Evolutionary conservation across 1,284 basidiomycete genomes (phyloP).

Genomic region (Agaricales sp.): DNA sequence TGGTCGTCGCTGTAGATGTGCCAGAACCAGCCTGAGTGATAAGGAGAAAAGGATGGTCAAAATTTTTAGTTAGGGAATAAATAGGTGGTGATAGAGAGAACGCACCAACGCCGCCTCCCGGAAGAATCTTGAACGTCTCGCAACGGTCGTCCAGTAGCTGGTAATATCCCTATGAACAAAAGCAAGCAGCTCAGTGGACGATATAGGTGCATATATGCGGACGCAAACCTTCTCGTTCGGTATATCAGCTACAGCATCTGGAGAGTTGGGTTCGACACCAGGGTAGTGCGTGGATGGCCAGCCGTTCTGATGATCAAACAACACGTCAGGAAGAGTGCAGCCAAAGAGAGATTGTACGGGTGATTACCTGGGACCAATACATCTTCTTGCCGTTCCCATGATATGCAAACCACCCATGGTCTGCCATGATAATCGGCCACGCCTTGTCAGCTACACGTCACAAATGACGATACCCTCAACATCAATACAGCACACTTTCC

Average conservation of each 20-base stretch:
- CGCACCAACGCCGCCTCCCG: conserved; percentile 45
- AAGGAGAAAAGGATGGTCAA: neutral
- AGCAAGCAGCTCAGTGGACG: neutral
- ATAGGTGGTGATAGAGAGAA: neutral
- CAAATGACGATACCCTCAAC: conserved; percentile 3
- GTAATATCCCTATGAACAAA: conserved; percentile 43
- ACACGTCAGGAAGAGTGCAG: conserved; percentile 3
- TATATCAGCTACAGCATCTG: conserved; percentile 43
- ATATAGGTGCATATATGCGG: neutral
- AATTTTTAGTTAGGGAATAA: neutral
- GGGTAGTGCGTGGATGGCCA: conserved; percentile 57
- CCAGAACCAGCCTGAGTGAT: conserved; percentile 50
- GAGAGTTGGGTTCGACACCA: conserved; percentile 50
- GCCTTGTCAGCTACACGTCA: conserved; percentile 34
- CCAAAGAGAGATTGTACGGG: neutral
- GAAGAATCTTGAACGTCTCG: conserved; percentile 42
- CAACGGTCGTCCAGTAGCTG: conserved; percentile 58
- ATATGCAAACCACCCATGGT: conserved; percentile 50
- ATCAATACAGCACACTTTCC: neutral
- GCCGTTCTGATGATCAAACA: conserved; percentile 40
- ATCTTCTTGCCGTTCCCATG: conserved; percentile 62
- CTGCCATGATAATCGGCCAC: conserved; percentile 50
- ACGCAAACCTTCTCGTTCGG: conserved; percentile 43
- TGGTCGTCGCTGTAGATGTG: conserved; percentile 62
- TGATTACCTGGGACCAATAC: conserved; percentile 24